phyloP scores from a whole-genome alignment of 2,329 filamentous ascomycete species.

The Chaetomium sp. region DNA sequence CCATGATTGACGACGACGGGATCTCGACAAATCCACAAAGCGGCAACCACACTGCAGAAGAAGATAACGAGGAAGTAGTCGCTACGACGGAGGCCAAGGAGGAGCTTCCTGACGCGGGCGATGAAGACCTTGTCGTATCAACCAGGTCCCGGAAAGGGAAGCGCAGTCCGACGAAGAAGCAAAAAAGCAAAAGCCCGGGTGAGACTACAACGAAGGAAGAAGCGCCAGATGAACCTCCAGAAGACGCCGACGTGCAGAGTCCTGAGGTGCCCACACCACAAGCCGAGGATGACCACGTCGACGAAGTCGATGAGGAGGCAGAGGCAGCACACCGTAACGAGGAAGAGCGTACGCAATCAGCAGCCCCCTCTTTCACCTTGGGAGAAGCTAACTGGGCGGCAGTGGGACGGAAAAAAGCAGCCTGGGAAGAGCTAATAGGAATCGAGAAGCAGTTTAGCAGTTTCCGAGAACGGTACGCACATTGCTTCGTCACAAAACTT shows the following conservation, averaged over 20 bases:
- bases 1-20: conserved; percentile 44
- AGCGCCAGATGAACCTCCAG: conserved; percentile 36
- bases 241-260: conserved; percentile 40
- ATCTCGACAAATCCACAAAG: conserved; percentile 44
- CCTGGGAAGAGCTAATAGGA: conserved; percentile 74
- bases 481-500: neutral
- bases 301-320: conserved; percentile 62
- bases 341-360: conserved; percentile 60
- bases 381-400: conserved; percentile 34
- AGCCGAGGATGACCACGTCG: conserved; percentile 57
- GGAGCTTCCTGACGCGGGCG: conserved; percentile 38
- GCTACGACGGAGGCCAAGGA: conserved; percentile 47
- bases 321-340: conserved; percentile 62
- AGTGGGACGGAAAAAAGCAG: conserved; percentile 78
- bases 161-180: conserved; percentile 45
- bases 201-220: conserved; percentile 32
- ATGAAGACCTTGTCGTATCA: conserved; percentile 41
- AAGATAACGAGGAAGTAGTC: conserved; percentile 49
- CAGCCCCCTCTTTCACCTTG: neutral
- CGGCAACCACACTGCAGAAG: conserved; percentile 47
- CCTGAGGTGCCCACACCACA: conserved; percentile 45
- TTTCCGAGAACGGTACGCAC: conserved; percentile 73
- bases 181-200: conserved; percentile 43
- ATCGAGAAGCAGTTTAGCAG: conserved; percentile 89
- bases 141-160: conserved; percentile 46